phyloP scores from a whole-genome alignment of 2,329 filamentous ascomycete genomes.

The Colletotrichum cuscutae region DNA sequence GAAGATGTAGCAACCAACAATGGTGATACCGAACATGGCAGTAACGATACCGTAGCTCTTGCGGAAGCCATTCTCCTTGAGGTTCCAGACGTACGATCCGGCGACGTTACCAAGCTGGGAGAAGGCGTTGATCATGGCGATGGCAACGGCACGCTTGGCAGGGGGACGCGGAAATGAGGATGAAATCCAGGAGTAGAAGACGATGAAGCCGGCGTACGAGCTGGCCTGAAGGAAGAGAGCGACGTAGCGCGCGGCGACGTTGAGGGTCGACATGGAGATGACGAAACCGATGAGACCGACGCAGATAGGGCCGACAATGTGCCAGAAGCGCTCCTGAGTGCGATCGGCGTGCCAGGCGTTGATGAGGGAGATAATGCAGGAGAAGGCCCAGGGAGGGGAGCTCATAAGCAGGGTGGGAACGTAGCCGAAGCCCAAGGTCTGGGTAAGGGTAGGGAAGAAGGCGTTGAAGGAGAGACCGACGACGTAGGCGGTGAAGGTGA shows the following conservation, averaged over 20 bases:
- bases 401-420: conserved; percentile 66
- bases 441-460: conserved; percentile 66
- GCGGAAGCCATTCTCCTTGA: conserved; percentile 68
- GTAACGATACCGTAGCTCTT: conserved; percentile 73
- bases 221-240: conserved; percentile 69
- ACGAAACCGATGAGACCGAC: conserved; percentile 67
- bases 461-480: conserved; percentile 68
- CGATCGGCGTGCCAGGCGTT: conserved; percentile 67
- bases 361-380: conserved; percentile 65
- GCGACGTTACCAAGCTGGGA: conserved; percentile 68
- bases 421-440: conserved; percentile 62
- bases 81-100: conserved; percentile 71
- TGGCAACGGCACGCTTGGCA: conserved; percentile 69
- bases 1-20: conserved; percentile 62
- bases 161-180: conserved; percentile 68
- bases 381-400: conserved; percentile 68
- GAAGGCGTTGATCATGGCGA: conserved; percentile 70
- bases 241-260: conserved; percentile 66
- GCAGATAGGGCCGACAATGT: conserved; percentile 63
- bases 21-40: conserved; percentile 71
- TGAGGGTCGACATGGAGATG: conserved; percentile 68
- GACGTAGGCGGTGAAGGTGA: conserved; percentile 70
- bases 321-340: conserved; percentile 68
- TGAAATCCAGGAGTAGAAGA: conserved; percentile 68
- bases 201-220: conserved; percentile 64